Base-by-base conservation (phyloP, 2,329 filamentous ascomycete species). In the Cadophora luteo-olivacea region DNA sequence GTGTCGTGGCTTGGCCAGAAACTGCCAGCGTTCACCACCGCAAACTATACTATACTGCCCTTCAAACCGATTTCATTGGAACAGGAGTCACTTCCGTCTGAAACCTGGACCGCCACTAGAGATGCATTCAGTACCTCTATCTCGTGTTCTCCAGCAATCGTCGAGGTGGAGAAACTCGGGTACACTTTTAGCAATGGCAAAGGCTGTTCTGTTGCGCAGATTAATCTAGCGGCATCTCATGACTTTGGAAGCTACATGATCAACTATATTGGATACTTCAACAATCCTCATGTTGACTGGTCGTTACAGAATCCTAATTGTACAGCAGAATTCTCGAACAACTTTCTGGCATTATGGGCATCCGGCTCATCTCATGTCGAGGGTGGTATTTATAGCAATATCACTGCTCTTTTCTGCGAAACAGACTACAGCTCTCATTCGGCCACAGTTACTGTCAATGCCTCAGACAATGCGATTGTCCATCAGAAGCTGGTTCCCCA, bases 1-100 rank as follows among this genome's bases (percentile, higher is more conserved):
- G 80, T 85, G 0, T 77, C 78, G 0, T 84, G 83, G 81, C 76
- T 87, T 0, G 80, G 80, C 0, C 84, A 87, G 19, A 74, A 75
- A 0, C 72, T 81, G 0, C 84, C 84, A 0, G 41, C 76, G 0
- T 88, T 82, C 64, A 86, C 82, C 38, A 81, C 82, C 0, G 33
- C 76, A 0, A 75, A 84, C 0, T 85, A 81, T 29, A 80, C 81
- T 0, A 64, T 86, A 0, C 75, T 82, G 0, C 84, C 85, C 0
- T 86, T 86, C 58, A 71, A 75, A 1, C 71, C 78, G 0, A n/a
- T 68, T 0, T 4, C 22, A 19, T 5, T 22, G 9, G 19, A 14
- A 0, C 16, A 6, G 1, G n/a, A 16, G 2, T 11, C 11, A n/a
- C 62, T 41, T 1, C 32, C 60, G 9, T 41, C 51, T 11, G 70